Percentiles rank a stretch among this genome's conserved stretches.
Evolutionary conservation across 768 basidiomycete species (phyloP).

Genomic region (Dioszegia crocea): DNA sequence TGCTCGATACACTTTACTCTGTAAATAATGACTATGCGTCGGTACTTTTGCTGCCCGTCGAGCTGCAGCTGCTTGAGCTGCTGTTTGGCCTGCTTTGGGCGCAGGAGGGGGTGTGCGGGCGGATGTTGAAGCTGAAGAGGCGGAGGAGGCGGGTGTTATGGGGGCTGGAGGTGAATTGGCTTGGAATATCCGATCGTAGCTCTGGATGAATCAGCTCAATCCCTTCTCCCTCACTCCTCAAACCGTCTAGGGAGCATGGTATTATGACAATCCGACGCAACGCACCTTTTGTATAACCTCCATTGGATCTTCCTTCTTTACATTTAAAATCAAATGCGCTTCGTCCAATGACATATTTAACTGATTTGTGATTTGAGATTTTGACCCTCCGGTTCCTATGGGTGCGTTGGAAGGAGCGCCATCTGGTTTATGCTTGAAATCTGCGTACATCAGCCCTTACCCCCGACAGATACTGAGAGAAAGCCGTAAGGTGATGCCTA

Average conservation of each 20-base stretch:
- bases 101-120: neutral
- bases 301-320: slow-evolving; percentile 66
- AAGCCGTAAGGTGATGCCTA: neutral
- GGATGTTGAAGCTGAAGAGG: slow-evolving; percentile 40
- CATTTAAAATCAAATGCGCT: slow-evolving; percentile 85
- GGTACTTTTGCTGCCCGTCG: slow-evolving; percentile 17
- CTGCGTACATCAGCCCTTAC: slow-evolving; percentile 51
- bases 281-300: slow-evolving; percentile 74
- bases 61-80: slow-evolving; percentile 5
- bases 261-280: too few relatives aligned
- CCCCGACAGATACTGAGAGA: neutral
- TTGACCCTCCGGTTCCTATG: slow-evolving; percentile 59
- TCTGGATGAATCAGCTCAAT: slow-evolving; percentile 54
- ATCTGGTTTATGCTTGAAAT: slow-evolving; percentile 77
- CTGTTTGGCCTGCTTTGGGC: slow-evolving; percentile 4
- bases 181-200: slow-evolving; percentile 89
- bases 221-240: neutral
- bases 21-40: slow-evolving; percentile 79
- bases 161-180: slow-evolving; percentile 69
- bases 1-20: slow-evolving; percentile 94
- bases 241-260: too few relatives aligned
- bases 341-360: slow-evolving; percentile 94
- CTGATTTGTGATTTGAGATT: slow-evolving; percentile 77
- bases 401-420: slow-evolving; percentile 67
- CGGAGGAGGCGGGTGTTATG: slow-evolving; percentile 52